A percentile compares a stretch with the other conserved stretches of the same genome.
phyloP scores from a whole-genome alignment of 1,284 basidiomycete genomes.

The Tilletia setariae region DNA sequence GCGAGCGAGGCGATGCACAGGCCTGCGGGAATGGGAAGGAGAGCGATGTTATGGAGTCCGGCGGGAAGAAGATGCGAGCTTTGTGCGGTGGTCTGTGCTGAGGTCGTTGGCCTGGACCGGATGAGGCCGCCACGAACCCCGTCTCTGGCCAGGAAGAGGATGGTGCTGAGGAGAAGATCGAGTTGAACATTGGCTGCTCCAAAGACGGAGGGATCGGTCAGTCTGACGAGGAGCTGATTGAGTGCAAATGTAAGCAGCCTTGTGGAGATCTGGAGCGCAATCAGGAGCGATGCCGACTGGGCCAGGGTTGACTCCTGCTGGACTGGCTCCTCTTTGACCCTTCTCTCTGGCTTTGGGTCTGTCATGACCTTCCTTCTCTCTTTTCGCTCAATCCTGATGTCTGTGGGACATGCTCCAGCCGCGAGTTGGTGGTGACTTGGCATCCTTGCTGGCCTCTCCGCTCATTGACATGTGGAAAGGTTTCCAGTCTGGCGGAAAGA shows the following conservation, averaged over 20 bases:
- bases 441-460: no score
- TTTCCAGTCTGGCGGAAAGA: no score
- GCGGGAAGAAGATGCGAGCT: not conserved
- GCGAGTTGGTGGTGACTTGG: no score
- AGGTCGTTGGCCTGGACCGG: not conserved
- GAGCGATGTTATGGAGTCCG: constrained; percentile 40
- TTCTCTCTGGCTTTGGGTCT: not conserved
- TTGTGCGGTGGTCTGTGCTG: not conserved
- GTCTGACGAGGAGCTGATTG: constrained; percentile 80
- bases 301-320: not conserved
- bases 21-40: constrained; percentile 41
- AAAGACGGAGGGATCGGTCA: constrained; percentile 79
- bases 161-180: constrained; percentile 78
- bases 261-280: constrained; percentile 79
- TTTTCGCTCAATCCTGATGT: no score
- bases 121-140: constrained; percentile 61
- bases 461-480: no score
- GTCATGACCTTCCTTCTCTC: not conserved
- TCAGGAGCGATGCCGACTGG: constrained; percentile 71
- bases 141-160: constrained; percentile 86
- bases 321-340: not conserved
- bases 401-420: no score
- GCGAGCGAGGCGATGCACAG: constrained; percentile 26
- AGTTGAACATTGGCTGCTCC: constrained; percentile 82
- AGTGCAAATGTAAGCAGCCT: constrained; percentile 79